Evolutionary conservation across 306 rosid species (phyloP).

Genomic region (Rosa multiflora): DNA sequence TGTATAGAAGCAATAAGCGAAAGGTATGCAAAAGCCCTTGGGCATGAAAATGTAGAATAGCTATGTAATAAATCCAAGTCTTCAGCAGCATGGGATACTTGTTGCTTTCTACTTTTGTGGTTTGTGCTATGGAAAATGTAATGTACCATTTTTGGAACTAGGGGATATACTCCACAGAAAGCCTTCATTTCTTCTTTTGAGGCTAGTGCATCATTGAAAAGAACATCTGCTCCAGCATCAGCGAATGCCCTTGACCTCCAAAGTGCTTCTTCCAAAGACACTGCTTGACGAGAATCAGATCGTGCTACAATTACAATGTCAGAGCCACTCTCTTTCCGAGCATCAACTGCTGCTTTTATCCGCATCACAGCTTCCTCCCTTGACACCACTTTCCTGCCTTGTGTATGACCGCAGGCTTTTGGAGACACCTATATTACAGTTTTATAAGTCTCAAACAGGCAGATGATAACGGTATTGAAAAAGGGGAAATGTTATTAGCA

Average conservation of each 20-base stretch:
- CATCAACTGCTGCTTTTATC: conserved; percentile 81
- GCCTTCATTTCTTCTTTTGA: conserved; percentile 84
- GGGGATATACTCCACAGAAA: conserved; percentile 71
- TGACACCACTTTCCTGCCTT: conserved; percentile 74
- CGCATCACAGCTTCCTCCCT: conserved; percentile 78
- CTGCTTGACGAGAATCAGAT: conserved; percentile 86
- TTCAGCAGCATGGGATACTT: background rate
- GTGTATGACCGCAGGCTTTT: conserved; percentile 89
- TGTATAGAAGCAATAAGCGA: background rate
- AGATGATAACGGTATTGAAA: background rate
- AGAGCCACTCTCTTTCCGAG: conserved; percentile 77
- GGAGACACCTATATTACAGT: conserved; percentile 59
- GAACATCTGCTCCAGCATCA: conserved; percentile 95
- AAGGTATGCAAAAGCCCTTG: background rate
- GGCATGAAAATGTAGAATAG: background rate
- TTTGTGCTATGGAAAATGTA: background rate
- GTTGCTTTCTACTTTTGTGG: background rate
- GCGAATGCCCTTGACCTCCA: conserved; percentile 72
- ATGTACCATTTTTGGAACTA: conserved; percentile 74
- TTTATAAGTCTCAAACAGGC: conserved; percentile 18
- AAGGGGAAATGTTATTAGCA: background rate
- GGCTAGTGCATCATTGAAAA: conserved; percentile 76
- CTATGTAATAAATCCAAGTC: background rate
- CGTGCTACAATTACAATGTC: conserved; percentile 88
- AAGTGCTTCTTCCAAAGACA: conserved; percentile 73